A percentile compares a stretch with the other conserved stretches of the same genome.
These are phyloP conservation scores for Blastocystis sp. DNA, from an alignment of 352 stramenopile species.

Conservation along the genomic window DNA sequence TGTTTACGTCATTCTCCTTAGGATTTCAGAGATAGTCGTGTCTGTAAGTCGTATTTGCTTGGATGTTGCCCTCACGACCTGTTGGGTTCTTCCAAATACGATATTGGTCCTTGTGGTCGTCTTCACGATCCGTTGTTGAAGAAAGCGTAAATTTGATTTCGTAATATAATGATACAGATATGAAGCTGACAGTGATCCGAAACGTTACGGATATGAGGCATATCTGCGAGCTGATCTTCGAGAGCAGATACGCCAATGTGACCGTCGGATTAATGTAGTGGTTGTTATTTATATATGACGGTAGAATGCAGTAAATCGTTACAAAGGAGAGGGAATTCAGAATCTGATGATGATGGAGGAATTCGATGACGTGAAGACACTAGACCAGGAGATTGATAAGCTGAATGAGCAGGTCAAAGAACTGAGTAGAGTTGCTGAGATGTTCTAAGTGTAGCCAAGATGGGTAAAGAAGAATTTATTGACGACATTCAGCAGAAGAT, in stretches of 20 bases:
- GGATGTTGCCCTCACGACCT: constrained; percentile 62
- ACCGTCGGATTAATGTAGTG: constrained; percentile 44
- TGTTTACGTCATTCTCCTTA: background rate
- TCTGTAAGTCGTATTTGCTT: constrained; percentile 61
- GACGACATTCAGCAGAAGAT: constrained; percentile 21
- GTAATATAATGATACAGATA: background rate
- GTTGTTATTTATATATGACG: background rate
- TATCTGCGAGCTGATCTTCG: background rate
- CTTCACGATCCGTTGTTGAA: constrained; percentile 60
- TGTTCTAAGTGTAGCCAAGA: constrained; percentile 24
- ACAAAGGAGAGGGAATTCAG: constrained; percentile 27
- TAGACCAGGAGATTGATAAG: constrained; percentile 23
- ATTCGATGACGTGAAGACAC: constrained; percentile 40
- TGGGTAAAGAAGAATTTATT: constrained; percentile 28
- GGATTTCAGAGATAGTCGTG: constrained; percentile 53
- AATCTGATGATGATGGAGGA: constrained; percentile 67
- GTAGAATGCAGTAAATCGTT: constrained; percentile 66
- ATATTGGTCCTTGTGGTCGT: constrained; percentile 61
- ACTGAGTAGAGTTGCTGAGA: background rate
- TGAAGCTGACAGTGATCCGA: constrained; percentile 29
- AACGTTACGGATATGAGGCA: constrained; percentile 43
- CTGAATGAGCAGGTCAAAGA: constrained; percentile 45
- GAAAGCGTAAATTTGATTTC: constrained; percentile 25
- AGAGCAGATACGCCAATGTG: constrained; percentile 43
- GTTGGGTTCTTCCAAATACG: constrained; percentile 48